These are phyloP conservation scores for Leptographium procerum DNA, from an alignment of 2,329 filamentous ascomycete species.

Conservation along the genomic window DNA sequence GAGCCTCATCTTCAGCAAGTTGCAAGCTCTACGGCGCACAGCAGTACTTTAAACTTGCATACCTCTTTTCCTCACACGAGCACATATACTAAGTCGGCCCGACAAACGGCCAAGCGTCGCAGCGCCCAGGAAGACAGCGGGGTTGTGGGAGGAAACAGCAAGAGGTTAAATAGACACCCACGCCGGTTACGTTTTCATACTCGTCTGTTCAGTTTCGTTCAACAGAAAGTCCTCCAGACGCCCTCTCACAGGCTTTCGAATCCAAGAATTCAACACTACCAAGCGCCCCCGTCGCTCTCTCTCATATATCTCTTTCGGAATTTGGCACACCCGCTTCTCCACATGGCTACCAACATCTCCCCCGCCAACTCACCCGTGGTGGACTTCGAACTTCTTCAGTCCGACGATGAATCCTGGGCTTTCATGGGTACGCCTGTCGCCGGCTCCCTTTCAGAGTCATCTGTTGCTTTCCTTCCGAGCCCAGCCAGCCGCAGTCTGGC, in stretches of 20 bases:
- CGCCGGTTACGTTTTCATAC: neutral
- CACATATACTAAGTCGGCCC: neutral
- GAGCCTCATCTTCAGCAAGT: neutral
- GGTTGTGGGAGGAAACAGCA: neutral
- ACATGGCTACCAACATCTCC: slow-evolving; percentile 7
- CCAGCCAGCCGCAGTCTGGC: slow-evolving; percentile 39
- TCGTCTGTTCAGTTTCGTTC: neutral
- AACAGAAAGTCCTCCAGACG: neutral
- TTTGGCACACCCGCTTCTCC: neutral
- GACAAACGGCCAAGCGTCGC: neutral
- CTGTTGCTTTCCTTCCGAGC: slow-evolving; percentile 34
- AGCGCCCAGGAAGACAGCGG: neutral
- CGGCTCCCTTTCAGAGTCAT: slow-evolving; percentile 24
- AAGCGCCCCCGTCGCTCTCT: no score
- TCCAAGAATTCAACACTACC: neutral
- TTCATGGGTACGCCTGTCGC: slow-evolving; percentile 26
- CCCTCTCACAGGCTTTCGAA: neutral
- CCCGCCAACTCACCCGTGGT: slow-evolving; percentile 6
- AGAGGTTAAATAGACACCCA: neutral
- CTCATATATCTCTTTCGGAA: neutral
- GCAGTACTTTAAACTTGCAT: neutral
- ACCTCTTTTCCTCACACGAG: neutral
- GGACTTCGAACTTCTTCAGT: slow-evolving; percentile 5
- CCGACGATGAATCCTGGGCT: slow-evolving; percentile 33
- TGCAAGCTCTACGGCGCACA: neutral